These are phyloP conservation scores for Grosmannia serpens DNA, from an alignment of 2,329 filamentous ascomycete genomes.

Conservation along the genomic window DNA sequence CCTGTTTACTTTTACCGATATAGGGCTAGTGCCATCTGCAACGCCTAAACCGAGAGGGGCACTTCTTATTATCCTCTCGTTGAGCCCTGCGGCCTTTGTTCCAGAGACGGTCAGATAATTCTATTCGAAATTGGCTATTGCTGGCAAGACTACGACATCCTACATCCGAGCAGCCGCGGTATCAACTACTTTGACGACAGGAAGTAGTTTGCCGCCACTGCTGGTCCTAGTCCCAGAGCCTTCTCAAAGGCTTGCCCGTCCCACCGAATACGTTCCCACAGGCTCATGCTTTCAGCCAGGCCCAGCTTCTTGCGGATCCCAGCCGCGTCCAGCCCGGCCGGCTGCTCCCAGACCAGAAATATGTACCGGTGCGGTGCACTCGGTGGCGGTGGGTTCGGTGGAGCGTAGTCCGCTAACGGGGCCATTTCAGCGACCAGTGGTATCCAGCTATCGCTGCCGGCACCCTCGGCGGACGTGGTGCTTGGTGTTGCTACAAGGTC, in stretches of 20 bases:
- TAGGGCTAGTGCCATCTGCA: slow-evolving; percentile 2
- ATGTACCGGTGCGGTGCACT: slow-evolving; percentile 11
- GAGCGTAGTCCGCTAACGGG: slow-evolving; percentile 3
- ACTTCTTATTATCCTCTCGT: too few species aligned
- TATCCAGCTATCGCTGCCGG: slow-evolving; percentile 1
- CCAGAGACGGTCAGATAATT: too few species aligned
- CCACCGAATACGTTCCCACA: slow-evolving; percentile 27
- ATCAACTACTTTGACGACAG: not conserved
- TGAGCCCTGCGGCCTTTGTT: too few species aligned
- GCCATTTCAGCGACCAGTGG: not conserved
- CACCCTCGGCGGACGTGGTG: not conserved
- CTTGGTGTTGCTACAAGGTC: slow-evolving; percentile 17
- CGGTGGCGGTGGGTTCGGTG: slow-evolving; percentile 7
- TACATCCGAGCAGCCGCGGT: not conserved
- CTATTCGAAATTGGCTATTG: not conserved
- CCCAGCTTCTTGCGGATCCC: slow-evolving; percentile 20
- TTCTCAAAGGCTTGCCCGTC: slow-evolving; percentile 28
- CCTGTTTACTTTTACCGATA: slow-evolving; percentile 11
- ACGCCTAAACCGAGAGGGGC: too few species aligned
- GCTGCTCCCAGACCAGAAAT: slow-evolving; percentile 12
- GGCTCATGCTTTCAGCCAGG: slow-evolving; percentile 23
- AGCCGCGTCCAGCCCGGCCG: slow-evolving; percentile 3
- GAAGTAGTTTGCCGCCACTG: slow-evolving; percentile 16
- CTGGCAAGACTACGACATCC: not conserved
- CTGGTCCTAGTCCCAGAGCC: slow-evolving; percentile 12